Conservation (phyloP, 441 rosid genomes). For the Eruca vesicaria region DNA sequence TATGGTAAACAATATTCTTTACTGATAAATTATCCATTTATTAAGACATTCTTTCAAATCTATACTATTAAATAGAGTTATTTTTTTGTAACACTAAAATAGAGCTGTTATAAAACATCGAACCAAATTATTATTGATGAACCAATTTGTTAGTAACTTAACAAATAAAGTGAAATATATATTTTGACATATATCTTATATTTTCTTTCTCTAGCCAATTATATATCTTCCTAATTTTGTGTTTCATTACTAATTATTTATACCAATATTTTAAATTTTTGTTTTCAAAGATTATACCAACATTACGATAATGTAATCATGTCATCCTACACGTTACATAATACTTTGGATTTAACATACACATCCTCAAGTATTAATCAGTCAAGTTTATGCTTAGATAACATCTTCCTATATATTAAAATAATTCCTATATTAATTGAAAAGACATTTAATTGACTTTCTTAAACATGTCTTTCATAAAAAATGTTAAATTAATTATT, state of each 20-base stretch:
- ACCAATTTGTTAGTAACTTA: neutral
- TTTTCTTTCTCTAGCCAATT: too few relatives aligned
- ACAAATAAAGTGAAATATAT: neutral
- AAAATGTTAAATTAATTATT: too few relatives aligned
- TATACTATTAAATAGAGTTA: too few relatives aligned
- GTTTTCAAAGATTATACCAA: neutral
- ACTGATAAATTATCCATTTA: neutral
- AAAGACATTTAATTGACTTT: too few relatives aligned
- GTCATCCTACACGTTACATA: neutral
- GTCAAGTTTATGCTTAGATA: neutral
- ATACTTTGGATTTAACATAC: neutral
- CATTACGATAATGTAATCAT: neutral
- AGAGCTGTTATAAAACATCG: too few relatives aligned
- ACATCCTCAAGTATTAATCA: neutral
- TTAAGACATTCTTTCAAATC: neutral
- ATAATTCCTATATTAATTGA: too few relatives aligned
- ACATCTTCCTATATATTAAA: too few relatives aligned
- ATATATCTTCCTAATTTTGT: too few relatives aligned
- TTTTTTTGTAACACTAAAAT: too few relatives aligned
- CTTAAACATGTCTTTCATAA: too few relatives aligned
- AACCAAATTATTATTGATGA: neutral
- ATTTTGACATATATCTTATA: too few relatives aligned
- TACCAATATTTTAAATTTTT: neutral
- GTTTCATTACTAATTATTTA: neutral
- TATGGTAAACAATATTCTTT: neutral